Evolutionary conservation across 345 rosid species (phyloP).

Genomic region (Hevea brasiliensis): DNA sequence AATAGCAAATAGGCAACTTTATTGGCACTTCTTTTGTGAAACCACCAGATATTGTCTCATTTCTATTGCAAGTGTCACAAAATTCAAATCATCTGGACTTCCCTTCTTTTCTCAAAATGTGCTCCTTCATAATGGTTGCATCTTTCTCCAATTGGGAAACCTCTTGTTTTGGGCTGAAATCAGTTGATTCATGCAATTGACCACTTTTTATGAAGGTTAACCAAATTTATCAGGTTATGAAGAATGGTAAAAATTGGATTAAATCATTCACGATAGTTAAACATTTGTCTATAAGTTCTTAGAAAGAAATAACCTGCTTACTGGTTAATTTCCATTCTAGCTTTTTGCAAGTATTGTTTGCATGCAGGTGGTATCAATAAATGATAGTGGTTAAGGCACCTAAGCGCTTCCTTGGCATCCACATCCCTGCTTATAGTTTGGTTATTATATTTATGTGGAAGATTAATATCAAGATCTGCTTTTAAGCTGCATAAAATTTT

Average conservation of each 20-base stretch:
- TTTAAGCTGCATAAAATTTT: not conserved
- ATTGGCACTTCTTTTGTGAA: not conserved
- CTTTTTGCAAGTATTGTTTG: too few relatives aligned
- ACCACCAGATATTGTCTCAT: not conserved
- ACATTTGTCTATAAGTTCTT: too few relatives aligned
- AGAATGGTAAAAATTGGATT: too few relatives aligned
- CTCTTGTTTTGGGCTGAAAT: not conserved
- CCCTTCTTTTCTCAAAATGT: too few relatives aligned
- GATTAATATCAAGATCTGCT: not conserved
- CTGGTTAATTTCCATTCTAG: too few relatives aligned
- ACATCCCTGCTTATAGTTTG: too few relatives aligned
- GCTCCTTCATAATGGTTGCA: not conserved
- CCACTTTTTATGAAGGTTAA: too few relatives aligned
- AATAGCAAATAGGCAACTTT: not conserved
- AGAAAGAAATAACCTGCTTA: too few relatives aligned
- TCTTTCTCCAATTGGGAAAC: not conserved
- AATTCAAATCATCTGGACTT: not conserved
- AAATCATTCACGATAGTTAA: too few relatives aligned
- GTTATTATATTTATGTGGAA: constrained; percentile 1
- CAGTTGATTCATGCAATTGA: not conserved
- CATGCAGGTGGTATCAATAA: too few relatives aligned
- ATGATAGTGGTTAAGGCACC: too few relatives aligned
- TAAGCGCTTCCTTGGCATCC: too few relatives aligned
- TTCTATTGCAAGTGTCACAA: not conserved
- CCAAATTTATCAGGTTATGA: not conserved